phyloP scores from a whole-genome alignment of 2,329 filamentous ascomycete species.

The Aspergillus sp. region DNA sequence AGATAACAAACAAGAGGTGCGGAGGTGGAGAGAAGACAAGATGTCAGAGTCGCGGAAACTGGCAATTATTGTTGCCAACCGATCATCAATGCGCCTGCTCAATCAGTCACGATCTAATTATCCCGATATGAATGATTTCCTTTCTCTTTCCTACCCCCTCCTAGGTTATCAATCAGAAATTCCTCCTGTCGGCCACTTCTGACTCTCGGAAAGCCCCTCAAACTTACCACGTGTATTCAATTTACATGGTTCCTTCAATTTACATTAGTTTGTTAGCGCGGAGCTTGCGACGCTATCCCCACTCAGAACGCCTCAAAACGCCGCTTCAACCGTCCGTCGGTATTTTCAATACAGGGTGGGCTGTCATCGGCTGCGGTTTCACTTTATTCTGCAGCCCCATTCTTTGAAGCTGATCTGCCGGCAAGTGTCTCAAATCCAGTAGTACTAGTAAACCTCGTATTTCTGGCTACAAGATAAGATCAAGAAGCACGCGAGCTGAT shows the following conservation, averaged over 20 bases:
- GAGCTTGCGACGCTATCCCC: conserved; percentile 13
- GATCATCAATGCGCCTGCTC: conserved; percentile 11
- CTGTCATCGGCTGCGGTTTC: conserved; percentile 1
- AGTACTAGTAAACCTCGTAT: background rate
- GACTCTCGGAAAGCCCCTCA: background rate
- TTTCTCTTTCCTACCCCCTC: background rate
- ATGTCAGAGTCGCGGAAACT: background rate
- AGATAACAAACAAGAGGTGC: conserved; percentile 12
- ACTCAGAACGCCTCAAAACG: background rate
- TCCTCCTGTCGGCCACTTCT: background rate
- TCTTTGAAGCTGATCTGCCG: background rate
- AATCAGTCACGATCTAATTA: background rate
- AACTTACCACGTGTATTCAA: background rate
- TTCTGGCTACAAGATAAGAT: background rate
- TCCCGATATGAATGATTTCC: background rate
- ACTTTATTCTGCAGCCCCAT: background rate
- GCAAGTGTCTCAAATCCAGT: background rate
- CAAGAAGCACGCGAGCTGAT: background rate
- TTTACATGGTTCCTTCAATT: background rate
- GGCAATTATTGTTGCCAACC: background rate
- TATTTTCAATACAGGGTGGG: conserved; percentile 9
- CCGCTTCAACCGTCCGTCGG: background rate
- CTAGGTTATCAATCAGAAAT: background rate
- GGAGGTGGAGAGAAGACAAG: background rate
- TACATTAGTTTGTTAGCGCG: background rate